A percentile compares a stretch with the other conserved stretches of the same genome.
phyloP scores from a whole-genome alignment of 306 rosid species.

The Cicer bijugum region DNA sequence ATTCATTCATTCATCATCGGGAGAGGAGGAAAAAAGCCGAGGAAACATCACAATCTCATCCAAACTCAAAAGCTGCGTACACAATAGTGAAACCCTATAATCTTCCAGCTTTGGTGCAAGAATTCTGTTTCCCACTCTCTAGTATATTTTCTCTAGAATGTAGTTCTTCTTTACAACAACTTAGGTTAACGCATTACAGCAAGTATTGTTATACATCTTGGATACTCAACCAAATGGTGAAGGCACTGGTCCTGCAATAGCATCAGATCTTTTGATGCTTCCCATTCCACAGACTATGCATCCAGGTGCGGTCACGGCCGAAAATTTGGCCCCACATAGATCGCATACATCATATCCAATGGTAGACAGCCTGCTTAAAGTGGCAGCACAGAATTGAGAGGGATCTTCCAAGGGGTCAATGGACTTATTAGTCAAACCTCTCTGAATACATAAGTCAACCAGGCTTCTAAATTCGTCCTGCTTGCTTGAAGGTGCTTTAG shows the following conservation, averaged over 20 bases:
- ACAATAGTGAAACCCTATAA: constrained; percentile 18
- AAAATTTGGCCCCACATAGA: constrained; percentile 96
- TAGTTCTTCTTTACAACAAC: constrained; percentile 31
- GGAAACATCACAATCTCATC: constrained; percentile 34
- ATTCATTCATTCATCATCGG: not conserved
- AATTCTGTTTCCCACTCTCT: constrained; percentile 4
- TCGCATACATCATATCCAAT: constrained; percentile 96
- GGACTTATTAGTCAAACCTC: constrained; percentile 90
- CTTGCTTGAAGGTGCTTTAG: constrained; percentile 90
- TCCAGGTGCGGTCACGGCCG: constrained; percentile 80
- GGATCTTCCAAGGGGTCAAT: constrained; percentile 96
- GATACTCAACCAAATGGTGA: constrained; percentile 83
- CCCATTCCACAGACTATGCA: constrained; percentile 99
- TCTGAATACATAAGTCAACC: constrained; percentile 81
- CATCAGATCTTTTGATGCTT: constrained; percentile 94
- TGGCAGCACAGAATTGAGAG: constrained; percentile 87
- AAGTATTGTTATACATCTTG: not conserved
- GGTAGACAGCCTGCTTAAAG: constrained; percentile 92
- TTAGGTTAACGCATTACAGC: constrained; percentile 2
- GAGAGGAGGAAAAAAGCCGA: not conserved
- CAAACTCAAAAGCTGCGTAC: constrained; percentile 20
- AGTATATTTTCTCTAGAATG: constrained; percentile 35
- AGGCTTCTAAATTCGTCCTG: constrained; percentile 90
- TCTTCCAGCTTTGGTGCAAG: constrained; percentile 22
- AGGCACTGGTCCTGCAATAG: constrained; percentile 81